phyloP scores from a whole-genome alignment of 805 yeast species.

The Isabelozyma pseudorhagii region DNA sequence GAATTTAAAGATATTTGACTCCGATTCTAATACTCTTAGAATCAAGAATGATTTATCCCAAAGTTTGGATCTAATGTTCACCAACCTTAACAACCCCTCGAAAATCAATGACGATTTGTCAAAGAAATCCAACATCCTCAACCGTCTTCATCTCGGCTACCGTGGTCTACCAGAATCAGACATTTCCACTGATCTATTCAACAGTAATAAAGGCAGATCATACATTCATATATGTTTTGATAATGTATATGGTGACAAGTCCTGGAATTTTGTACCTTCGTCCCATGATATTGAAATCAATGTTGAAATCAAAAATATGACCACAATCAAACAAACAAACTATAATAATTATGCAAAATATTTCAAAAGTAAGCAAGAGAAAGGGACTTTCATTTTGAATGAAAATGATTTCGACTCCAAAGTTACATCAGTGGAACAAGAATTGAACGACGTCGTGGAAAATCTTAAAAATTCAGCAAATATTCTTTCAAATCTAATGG shows the following conservation, averaged over 20 bases:
- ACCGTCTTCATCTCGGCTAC: conserved; percentile 3
- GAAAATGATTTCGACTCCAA: conserved; percentile 32
- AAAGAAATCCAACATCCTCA: conserved; percentile 6
- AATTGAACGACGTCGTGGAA: conserved; percentile 28
- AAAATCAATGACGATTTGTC: conserved; percentile 9
- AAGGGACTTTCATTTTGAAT: conserved; percentile 13
- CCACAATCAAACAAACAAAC: conserved; percentile 31
- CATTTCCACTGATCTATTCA: conserved; percentile 11
- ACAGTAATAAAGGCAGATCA: conserved; percentile 21
- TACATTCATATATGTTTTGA: conserved; percentile 40
- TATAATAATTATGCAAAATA: conserved; percentile 34
- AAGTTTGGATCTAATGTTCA: conserved; percentile 33
- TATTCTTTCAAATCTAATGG: conserved; percentile 23
- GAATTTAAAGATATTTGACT: conserved; percentile 35
- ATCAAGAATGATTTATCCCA: conserved; percentile 24
- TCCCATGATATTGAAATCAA: conserved; percentile 28
- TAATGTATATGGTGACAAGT: conserved; percentile 37
- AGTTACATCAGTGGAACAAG: conserved; percentile 24
- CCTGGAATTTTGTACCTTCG: conserved; percentile 38
- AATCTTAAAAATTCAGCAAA: conserved; percentile 25
- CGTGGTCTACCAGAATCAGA: conserved; percentile 5
- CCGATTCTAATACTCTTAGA: conserved; percentile 33
- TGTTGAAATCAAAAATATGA: conserved; percentile 34
- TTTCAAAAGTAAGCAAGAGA: conserved; percentile 18
- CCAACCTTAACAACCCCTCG: conserved; percentile 30